A percentile compares a stretch with the other conserved stretches of the same genome.
phyloP scores from a whole-genome alignment of 768 basidiomycete species.

The Infundibulicybe gibba region DNA sequence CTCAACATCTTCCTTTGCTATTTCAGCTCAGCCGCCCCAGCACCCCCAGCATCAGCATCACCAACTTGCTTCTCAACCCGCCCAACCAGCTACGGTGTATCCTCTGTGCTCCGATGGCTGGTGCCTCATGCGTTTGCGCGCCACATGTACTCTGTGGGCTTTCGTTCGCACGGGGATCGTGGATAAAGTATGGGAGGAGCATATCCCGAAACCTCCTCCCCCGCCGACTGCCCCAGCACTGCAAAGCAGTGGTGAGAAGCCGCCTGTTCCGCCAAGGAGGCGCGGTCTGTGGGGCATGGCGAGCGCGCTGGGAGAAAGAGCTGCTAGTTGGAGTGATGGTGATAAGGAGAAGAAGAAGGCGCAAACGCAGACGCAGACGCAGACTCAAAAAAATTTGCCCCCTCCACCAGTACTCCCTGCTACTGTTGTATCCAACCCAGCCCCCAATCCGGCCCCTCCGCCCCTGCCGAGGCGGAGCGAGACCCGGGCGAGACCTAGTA shows the following conservation, averaged over 20 bases:
- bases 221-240: slow-evolving; percentile 22
- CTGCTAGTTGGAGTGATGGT: slow-evolving; percentile 50
- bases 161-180: slow-evolving; percentile 81
- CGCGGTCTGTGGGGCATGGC: slow-evolving; percentile 69
- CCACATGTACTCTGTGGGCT: slow-evolving; percentile 89
- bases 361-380: slow-evolving; percentile 7
- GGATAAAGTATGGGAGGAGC: slow-evolving; percentile 89
- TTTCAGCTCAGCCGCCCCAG: slow-evolving; percentile 21
- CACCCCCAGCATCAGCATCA: slow-evolving; percentile 17
- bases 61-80: slow-evolving; percentile 17
- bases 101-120: slow-evolving; percentile 84
- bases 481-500: slow-evolving; percentile 21
- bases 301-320: slow-evolving; percentile 55
- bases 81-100: slow-evolving; percentile 50
- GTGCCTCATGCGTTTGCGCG: slow-evolving; percentile 78
- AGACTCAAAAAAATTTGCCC: slow-evolving; percentile 18
- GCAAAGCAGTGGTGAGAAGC: slow-evolving; percentile 32
- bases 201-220: slow-evolving; percentile 35
- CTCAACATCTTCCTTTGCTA: slow-evolving; percentile 11
- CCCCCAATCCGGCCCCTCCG: slow-evolving; percentile 29
- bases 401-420: slow-evolving; percentile 28
- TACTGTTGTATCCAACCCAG: slow-evolving; percentile 12
- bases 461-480: slow-evolving; percentile 49
- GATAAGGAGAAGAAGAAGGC: slow-evolving; percentile 34
- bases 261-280: slow-evolving; percentile 61